Evolutionary conservation across 306 rosid species (phyloP).

Genomic region (Arachis hypogaea): DNA sequence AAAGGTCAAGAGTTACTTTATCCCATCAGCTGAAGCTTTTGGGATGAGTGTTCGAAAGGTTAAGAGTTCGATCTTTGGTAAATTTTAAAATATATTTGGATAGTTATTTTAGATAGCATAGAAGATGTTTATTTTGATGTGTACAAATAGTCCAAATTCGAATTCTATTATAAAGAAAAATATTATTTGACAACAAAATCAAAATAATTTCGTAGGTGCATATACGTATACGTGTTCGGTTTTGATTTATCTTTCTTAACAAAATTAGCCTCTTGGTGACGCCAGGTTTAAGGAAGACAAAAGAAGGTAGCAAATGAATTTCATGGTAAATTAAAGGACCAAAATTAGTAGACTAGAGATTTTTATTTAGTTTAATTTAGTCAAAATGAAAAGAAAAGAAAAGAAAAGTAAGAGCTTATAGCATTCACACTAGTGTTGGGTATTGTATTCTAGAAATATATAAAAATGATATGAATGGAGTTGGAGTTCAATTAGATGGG

Average conservation of each 20-base stretch:
- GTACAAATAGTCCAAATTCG: no score
- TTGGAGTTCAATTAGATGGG: conserved; percentile 44
- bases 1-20: no score
- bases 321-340: neutral
- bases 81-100: no score
- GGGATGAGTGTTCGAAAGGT: no score
- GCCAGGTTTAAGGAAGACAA: neutral
- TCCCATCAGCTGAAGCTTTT: no score
- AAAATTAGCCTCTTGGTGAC: conserved; percentile 6
- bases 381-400: no score
- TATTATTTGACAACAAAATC: neutral
- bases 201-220: neutral
- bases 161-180: no score
- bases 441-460: conserved; percentile 15
- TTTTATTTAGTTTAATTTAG: neutral
- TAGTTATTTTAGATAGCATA: no score
- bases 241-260: neutral
- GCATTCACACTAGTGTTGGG: conserved; percentile 30
- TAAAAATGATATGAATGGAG: neutral
- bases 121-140: no score
- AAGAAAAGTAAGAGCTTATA: neutral
- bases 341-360: neutral
- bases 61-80: no score
- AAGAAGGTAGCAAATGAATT: neutral
- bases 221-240: neutral